These are phyloP conservation scores for Apiotrichum mycotoxinovorans DNA, from an alignment of 1,284 basidiomycete genomes.

Conservation along the genomic window DNA sequence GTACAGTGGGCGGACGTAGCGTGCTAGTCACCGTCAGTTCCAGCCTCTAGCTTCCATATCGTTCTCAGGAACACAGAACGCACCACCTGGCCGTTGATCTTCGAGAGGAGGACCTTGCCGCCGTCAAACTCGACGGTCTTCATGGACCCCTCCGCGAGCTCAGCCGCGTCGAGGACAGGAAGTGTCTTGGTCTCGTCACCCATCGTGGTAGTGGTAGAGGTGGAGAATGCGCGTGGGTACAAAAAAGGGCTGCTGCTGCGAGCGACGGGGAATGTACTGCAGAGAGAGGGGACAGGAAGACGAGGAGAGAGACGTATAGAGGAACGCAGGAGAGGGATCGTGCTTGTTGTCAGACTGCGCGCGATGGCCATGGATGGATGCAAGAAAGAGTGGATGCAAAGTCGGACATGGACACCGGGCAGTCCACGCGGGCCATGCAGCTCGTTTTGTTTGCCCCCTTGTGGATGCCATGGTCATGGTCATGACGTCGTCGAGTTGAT, in stretches of 20 bases:
- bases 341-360: too few species aligned
- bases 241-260: too few species aligned
- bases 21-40: constrained; percentile 34
- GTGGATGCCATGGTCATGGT: too few species aligned
- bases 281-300: too few species aligned
- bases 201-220: too few species aligned
- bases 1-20: constrained; percentile 86
- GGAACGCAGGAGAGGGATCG: too few species aligned
- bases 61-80: constrained; percentile 24
- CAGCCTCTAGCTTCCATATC: not conserved
- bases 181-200: constrained; percentile 13
- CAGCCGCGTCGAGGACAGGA: constrained; percentile 47
- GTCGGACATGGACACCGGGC: too few species aligned
- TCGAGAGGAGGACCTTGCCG: constrained; percentile 76
- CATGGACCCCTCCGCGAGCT: constrained; percentile 75
- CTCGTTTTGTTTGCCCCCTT: too few species aligned
- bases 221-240: not conserved
- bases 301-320: not conserved
- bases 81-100: constrained; percentile 62
- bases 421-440: too few species aligned
- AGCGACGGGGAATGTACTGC: too few species aligned
- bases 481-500: too few species aligned
- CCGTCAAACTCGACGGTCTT: constrained; percentile 69
- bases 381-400: not conserved
- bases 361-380: not conserved